A percentile compares a stretch with the other conserved stretches of the same genome.
phyloP scores from a whole-genome alignment of 1,139 yeast species.

The Pneumocystis sp. region DNA sequence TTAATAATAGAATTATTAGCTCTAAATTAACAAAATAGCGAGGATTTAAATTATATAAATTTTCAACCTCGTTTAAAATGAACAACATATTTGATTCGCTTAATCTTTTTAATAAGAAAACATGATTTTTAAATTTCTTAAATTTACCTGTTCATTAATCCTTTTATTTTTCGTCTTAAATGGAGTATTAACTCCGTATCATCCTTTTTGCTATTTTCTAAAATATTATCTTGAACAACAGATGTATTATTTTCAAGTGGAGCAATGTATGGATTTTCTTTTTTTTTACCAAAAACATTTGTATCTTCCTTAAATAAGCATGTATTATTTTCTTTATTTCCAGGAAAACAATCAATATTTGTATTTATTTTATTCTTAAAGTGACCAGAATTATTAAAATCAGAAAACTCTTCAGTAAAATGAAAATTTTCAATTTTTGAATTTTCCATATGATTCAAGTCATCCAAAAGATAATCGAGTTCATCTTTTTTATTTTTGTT shows the following conservation, averaged over 20 bases:
- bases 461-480: background rate
- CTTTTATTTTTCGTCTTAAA: constrained; percentile 14
- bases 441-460: background rate
- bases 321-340: background rate
- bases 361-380: background rate
- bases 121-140: background rate
- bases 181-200: constrained; percentile 1
- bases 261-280: background rate
- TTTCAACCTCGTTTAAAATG: constrained; percentile 54
- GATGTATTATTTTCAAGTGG: background rate
- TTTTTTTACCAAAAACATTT: background rate
- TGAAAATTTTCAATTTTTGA: background rate
- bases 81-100: constrained; percentile 69
- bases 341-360: background rate
- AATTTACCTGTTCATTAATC: constrained; percentile 38
- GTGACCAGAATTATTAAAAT: background rate
- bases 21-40: constrained; percentile 63
- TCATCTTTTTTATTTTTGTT: background rate
- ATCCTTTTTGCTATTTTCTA: background rate
- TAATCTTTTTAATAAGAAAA: constrained; percentile 29
- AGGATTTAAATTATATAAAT: constrained; percentile 48
- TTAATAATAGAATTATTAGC: constrained; percentile 47
- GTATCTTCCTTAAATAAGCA: background rate
- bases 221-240: background rate
- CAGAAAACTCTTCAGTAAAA: background rate